Evolutionary conservation across 2,329 filamentous ascomycete genomes (phyloP).

Genomic region (Colletotrichum musae): DNA sequence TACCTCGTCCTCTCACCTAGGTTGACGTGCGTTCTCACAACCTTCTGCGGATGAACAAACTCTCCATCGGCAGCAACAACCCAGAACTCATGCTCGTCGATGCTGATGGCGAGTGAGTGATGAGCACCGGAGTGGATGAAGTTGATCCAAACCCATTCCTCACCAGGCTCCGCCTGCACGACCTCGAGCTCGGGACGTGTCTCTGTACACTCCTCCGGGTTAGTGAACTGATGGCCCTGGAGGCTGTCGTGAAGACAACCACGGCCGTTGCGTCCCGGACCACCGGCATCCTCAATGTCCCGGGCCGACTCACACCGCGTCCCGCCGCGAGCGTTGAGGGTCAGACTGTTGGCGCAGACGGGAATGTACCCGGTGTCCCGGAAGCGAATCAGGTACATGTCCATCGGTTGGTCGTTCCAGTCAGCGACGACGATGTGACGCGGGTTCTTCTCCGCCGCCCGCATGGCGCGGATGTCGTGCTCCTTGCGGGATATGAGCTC

Average conservation of each 20-base stretch:
- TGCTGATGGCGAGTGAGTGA: conserved; percentile 51
- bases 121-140: conserved; percentile 28
- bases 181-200: conserved; percentile 18
- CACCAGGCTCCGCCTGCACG: neutral
- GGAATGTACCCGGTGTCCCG: conserved; percentile 35
- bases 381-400: conserved; percentile 31
- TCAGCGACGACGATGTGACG: conserved; percentile 25
- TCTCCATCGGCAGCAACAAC: conserved; percentile 68
- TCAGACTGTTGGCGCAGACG: conserved; percentile 30
- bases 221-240: conserved; percentile 21
- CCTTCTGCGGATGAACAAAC: conserved; percentile 65
- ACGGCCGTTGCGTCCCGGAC: conserved; percentile 19
- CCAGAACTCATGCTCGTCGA: conserved; percentile 68
- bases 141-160: conserved; percentile 30
- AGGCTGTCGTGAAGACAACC: conserved; percentile 8
- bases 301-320: conserved; percentile 20
- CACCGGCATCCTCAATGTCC: conserved; percentile 20
- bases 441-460: conserved; percentile 3
- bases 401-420: conserved; percentile 31
- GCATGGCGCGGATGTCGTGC: conserved; percentile 23
- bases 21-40: conserved; percentile 24
- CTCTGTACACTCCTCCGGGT: conserved; percentile 19
- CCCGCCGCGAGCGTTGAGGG: conserved; percentile 14
- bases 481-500: conserved; percentile 9
- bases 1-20: conserved; percentile 28